phyloP scores from a whole-genome alignment of 2,329 filamentous ascomycete genomes.

The Neofusicoccum sp. region DNA sequence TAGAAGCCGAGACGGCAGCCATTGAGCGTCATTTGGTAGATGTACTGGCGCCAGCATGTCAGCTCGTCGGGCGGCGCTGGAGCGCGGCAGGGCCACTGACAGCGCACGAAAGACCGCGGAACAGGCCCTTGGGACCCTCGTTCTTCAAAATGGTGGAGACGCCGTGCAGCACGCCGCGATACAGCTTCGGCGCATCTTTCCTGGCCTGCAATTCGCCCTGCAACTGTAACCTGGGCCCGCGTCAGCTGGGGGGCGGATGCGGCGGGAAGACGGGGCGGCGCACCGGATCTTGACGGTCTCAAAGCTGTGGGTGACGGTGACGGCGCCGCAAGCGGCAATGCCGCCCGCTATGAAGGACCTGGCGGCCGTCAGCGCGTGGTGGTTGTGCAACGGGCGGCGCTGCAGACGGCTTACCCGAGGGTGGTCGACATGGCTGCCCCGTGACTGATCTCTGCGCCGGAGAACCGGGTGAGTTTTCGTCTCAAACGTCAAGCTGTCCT shows the following conservation, averaged over 20 bases:
- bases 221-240: slow-evolving; percentile 71
- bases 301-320: slow-evolving; percentile 96
- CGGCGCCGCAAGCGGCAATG: slow-evolving; percentile 93
- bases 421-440: slow-evolving; percentile 45
- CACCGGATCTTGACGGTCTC: slow-evolving; percentile 98
- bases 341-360: slow-evolving; percentile 93
- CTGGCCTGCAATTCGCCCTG: slow-evolving; percentile 93
- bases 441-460: slow-evolving; percentile 12
- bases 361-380: neutral
- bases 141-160: slow-evolving; percentile 86
- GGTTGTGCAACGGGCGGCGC: neutral
- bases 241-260: slow-evolving; percentile 21
- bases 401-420: slow-evolving; percentile 37
- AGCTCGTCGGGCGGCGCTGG: slow-evolving; percentile 18
- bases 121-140: slow-evolving; percentile 80
- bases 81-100: slow-evolving; percentile 38
- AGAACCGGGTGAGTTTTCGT: slow-evolving; percentile 11
- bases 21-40: slow-evolving; percentile 95
- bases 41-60: slow-evolving; percentile 55
- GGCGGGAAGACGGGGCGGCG: slow-evolving; percentile 27
- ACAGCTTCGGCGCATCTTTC: slow-evolving; percentile 79
- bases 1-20: slow-evolving; percentile 97
- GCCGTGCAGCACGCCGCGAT: slow-evolving; percentile 87
- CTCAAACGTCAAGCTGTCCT: slow-evolving; percentile 12
- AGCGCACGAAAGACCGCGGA: slow-evolving; percentile 85